Evolutionary conservation across 495 filamentous ascomycete genomes (phyloP), one percentile per base, ranked within the genome.

Genomic region (Aspergillus leporis): DNA sequence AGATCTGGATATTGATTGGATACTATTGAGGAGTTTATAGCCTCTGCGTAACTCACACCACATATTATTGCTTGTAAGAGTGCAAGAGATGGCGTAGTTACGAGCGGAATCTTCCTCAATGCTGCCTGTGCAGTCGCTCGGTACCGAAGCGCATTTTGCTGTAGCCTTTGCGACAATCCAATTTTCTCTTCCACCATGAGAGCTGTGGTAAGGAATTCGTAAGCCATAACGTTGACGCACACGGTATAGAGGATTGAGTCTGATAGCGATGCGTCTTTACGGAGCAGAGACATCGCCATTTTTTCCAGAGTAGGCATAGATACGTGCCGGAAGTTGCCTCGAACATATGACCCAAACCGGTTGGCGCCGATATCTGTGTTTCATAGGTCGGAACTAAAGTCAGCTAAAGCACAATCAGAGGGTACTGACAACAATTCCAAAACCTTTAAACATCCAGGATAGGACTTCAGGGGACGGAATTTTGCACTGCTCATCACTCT

Each of bases 361-460:
- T 60, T 43, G 21, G 58, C 54, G 7, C 51, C 55, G 22, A 68
- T 59, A 40, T 68, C 66, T 68, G 13, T 21, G 6, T 28, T 28
- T 6, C 25, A 28, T 3, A 6, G 25, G 25, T 3, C 3, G 3
- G 30, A 1, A 1, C 34, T 25, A 22, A 18, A 16, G 54, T 23
- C 16, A 50, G 25, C n/a, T 14, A 13, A 8, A 21, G 13, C 18
- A 46, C 28, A 22, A 25, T 28, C n/a, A 18, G 23, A 4, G 28
- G 0, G 19, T 22, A 43, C 34, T 9, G 25, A 9, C 7, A 12
- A 30, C n/a, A 10, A 18, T 19, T 30, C 19, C 31, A n/a, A 19
- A 59, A 66, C 66, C 66, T 57, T 64, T 60, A 36, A 68, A 40
- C 63, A 68, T 68, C 66, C 66, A 68, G 10, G 50, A 31, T 5